Evolutionary conservation across 306 rosid genomes (phyloP), one percentile per base, ranked within the genome.

Genomic region (Phaseolus lunatus): DNA sequence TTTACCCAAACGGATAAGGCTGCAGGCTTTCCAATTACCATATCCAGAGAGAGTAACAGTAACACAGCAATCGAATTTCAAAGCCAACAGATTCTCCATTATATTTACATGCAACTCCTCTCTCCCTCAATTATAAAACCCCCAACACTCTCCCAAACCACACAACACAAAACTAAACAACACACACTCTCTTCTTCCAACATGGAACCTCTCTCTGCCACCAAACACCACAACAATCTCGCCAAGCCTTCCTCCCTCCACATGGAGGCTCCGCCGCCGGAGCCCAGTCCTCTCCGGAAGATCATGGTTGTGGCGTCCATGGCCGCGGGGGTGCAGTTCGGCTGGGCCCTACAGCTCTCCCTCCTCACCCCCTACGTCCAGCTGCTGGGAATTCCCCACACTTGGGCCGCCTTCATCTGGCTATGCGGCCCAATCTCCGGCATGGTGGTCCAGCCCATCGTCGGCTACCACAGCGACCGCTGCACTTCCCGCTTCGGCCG

Each of bases 371-470:
- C 98, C 0, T 94, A 94, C 54, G 90, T 94, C 0, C 98, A 94
- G 73, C 86, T 86, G 2, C 88, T 92, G 0, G 98, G 98, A 0
- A 85, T 92, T 12, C 87, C 96, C 0, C 98, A 92, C 56, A 81
- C 77, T 0, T 92, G 92, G 90, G 85, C 98, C 8, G 52, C 97
- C 7, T 89, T 85, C 84, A 87, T 94, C 66, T 94, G 98, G 98
- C 96, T 94, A 20, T 94, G 97, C 9, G 97, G 98, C 0, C 98
- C 98, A 48, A 64, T 94, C 41, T 92, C 97, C 5, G 98, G 98
- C 9, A 49, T 94, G 81, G 39, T 94, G 0, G 96, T 94, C 2
- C 98, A 94, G 56, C 98, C 98, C 8, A 56, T 86, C 3, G 97
- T 90, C 0, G 98, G 98, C 2, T 94, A 89, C 83, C 82, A 90